Evolutionary conservation across 2,329 filamentous ascomycete genomes (phyloP).

Genomic region (Fusarium tricinctum): DNA sequence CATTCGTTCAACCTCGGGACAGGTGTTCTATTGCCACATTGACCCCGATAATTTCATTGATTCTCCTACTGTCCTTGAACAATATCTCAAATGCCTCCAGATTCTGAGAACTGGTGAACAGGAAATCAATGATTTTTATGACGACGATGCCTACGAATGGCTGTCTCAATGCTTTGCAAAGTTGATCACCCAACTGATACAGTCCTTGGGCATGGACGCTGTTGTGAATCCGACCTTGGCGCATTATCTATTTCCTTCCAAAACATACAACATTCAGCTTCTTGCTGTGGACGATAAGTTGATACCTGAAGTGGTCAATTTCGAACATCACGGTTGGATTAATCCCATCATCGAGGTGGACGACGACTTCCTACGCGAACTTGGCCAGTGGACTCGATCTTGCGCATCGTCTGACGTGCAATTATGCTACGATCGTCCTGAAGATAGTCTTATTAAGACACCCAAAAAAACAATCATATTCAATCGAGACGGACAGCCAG

Average conservation of each 20-base stretch:
- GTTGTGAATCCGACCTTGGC: neutral
- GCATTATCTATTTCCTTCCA: neutral
- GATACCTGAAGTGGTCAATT: rapidly evolving
- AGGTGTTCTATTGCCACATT: too few species aligned
- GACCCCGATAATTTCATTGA: too few species aligned
- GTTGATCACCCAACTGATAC: neutral
- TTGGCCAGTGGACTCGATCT: neutral
- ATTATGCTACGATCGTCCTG: neutral
- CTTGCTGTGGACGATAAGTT: neutral
- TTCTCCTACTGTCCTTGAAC: too few species aligned
- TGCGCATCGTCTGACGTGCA: neutral
- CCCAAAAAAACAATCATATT: rapidly evolving
- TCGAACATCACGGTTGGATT: neutral
- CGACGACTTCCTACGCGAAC: neutral
- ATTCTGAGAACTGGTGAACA: too few species aligned
- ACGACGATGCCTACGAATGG: neutral
- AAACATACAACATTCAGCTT: rapidly evolving
- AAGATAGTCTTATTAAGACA: neutral
- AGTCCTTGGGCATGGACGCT: neutral
- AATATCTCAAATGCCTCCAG: too few species aligned
- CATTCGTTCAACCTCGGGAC: too few species aligned
- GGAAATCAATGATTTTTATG: too few species aligned
- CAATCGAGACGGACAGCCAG: rapidly evolving
- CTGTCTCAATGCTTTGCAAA: neutral
- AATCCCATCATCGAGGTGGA: neutral